Base-by-base conservation (phyloP, 257 asterid genomes). In the Penstemon davidsonii region DNA sequence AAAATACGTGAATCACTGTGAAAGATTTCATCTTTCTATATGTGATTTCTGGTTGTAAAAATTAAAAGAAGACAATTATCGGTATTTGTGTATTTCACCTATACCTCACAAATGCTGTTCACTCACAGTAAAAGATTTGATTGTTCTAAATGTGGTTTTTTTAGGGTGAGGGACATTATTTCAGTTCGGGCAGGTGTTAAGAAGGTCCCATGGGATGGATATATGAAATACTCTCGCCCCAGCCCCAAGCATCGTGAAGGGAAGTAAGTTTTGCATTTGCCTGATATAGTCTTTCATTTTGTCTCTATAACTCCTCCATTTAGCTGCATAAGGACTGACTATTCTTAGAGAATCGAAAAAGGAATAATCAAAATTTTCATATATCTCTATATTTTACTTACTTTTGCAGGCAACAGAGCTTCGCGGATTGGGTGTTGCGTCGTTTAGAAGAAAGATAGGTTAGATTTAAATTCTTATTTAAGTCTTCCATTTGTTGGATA, bases 141-240 rank as follows among this genome's bases (percentile, higher is more conserved):
- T 13, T 60, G 10, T 13, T 60, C 50, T 41, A 60, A 41, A 60
- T 12, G n/a, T 47, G 56, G n/a, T 75, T 74, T 72, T 42, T 69
- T 68, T 69, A 91, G 96, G 90, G 96, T 88, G 75, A 87, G 99
- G 80, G 95, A 81, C 84, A 94, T 91, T 56, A 94, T 94, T 56
- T 87, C 99, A 69, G 88, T 86, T 68, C 84, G 99, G 71, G 99
- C 90, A 4, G 90, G 93, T 40, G 80, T 86, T 55, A 84, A 76
- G 71, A 86, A 63, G 86, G 93, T 86, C 18, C 93, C 93, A 5
- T 84, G 93, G 88, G 92, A 84, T 74, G 89, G 92, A 64, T 86
- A 86, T 73, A 80, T 94, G 82, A 94, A 94, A 77, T 91, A 94
- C 84, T 87, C 96, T 74, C 96, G 93, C 62, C 99, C 98, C 61